A percentile compares a stretch with the other conserved stretches of the same genome.
Conservation (phyloP, 148 eudicot genomes). For the Rhododendron ferrugineum region DNA sequence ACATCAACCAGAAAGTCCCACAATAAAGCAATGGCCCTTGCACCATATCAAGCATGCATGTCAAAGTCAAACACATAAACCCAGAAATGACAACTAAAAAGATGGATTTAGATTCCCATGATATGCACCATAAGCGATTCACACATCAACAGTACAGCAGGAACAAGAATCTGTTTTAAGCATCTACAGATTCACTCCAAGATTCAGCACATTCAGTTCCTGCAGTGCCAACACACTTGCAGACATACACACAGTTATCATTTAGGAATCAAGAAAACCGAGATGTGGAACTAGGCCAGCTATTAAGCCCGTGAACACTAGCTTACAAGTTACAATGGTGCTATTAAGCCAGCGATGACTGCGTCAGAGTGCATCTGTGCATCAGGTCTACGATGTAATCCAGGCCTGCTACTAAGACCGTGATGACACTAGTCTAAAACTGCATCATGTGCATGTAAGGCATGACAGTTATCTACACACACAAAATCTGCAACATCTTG, state of each 20-base stretch:
- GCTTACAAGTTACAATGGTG: background rate
- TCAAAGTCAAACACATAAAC: background rate
- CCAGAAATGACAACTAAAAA: background rate
- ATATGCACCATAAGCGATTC: background rate
- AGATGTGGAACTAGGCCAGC: background rate
- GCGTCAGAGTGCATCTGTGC: background rate
- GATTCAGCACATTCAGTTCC: background rate
- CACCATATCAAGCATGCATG: background rate
- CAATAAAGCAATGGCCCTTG: background rate
- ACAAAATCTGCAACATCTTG: background rate
- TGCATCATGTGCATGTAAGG: background rate
- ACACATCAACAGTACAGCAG: background rate
- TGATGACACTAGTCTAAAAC: background rate
- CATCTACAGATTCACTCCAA: background rate
- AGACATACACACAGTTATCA: background rate
- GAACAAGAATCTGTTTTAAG: background rate
- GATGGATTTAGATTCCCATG: background rate
- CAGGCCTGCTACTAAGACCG: background rate
- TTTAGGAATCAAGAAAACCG: background rate
- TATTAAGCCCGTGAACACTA: background rate
- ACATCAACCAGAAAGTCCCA: background rate
- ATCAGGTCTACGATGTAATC: background rate
- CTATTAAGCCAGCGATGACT: background rate
- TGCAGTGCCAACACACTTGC: background rate
- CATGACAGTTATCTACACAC: background rate